phyloP scores from a whole-genome alignment of 495 filamentous ascomycete genomes.

The Poronia punctata region DNA sequence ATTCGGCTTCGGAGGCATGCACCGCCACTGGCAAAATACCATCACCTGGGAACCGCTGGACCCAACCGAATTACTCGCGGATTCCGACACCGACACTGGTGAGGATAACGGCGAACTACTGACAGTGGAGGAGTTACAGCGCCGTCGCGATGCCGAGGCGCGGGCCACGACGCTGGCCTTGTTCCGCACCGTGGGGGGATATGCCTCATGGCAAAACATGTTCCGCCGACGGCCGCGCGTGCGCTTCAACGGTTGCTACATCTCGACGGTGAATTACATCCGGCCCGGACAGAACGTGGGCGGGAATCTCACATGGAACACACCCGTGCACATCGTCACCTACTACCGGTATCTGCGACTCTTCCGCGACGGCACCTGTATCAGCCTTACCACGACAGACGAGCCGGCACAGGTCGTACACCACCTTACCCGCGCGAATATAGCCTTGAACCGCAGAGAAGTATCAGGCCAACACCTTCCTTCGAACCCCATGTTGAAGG shows the following conservation, averaged over 20 bases:
- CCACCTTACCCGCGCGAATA: conserved; percentile 47
- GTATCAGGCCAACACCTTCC: no score
- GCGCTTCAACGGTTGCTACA: conserved; percentile 92
- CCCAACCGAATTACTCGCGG: conserved; percentile 25
- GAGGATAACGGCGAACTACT: conserved; percentile 6
- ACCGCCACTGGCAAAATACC: conserved; percentile 65
- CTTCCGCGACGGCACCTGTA: conserved; percentile 78
- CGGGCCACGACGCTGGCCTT: conserved; percentile 32
- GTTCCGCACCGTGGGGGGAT: conserved; percentile 33
- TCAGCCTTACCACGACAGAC: conserved; percentile 68
- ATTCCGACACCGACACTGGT: conserved; percentile 7
- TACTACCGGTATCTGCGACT: conserved; percentile 96
- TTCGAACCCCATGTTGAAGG: no score
- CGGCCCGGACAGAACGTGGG: conserved; percentile 60
- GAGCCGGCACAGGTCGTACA: conserved; percentile 83
- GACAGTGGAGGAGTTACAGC: conserved; percentile 21
- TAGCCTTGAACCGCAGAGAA: conserved; percentile 23
- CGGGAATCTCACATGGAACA: conserved; percentile 60
- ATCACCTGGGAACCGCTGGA: conserved; percentile 54
- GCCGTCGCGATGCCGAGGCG: conserved; percentile 21
- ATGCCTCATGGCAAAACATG: conserved; percentile 52
- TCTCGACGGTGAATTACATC: conserved; percentile 91
- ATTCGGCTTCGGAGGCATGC: conserved; percentile 78
- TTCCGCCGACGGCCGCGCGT: conserved; percentile 78
- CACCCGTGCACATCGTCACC: conserved; percentile 90